Conservation (phyloP, 225 moss, liverwort and hornwort species). For the Sphagnum tenellum region DNA sequence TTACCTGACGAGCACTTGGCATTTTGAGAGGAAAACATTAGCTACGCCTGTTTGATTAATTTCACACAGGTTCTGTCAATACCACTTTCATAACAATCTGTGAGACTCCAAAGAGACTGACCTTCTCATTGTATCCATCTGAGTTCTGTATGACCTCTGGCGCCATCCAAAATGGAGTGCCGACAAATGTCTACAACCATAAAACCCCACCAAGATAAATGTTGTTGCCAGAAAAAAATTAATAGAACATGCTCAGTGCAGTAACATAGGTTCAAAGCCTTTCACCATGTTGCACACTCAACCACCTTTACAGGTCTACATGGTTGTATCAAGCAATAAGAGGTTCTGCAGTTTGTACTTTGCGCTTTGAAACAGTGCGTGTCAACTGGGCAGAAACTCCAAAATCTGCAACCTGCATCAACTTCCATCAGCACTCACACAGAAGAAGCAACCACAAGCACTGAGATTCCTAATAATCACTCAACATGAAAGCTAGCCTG, state of each 20-base stretch:
- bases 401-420: slow-evolving; percentile 95
- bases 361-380: slow-evolving; percentile 92
- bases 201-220: neutral
- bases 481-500: too few species aligned
- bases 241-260: neutral
- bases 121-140: slow-evolving; percentile 98
- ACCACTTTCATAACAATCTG: too few species aligned
- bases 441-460: too few species aligned
- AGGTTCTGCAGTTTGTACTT: slow-evolving; percentile 28
- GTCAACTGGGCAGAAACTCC: slow-evolving; percentile 98
- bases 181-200: slow-evolving; percentile 81
- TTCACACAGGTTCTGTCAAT: too few species aligned
- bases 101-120: slow-evolving; percentile 3
- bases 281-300: too few species aligned
- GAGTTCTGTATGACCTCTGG: slow-evolving; percentile 98
- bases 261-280: neutral
- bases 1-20: too few species aligned
- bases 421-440: slow-evolving; percentile 34
- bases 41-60: too few species aligned
- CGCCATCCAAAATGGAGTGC: slow-evolving; percentile 99
- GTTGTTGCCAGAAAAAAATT: slow-evolving; percentile 3
- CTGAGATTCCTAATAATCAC: too few species aligned
- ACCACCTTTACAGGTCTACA: too few species aligned
- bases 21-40: too few species aligned
- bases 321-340: too few species aligned